Percentiles rank a stretch among this genome's conserved stretches.
phyloP scores from a whole-genome alignment of 306 rosid species.

The Begonia peltatifolia region DNA sequence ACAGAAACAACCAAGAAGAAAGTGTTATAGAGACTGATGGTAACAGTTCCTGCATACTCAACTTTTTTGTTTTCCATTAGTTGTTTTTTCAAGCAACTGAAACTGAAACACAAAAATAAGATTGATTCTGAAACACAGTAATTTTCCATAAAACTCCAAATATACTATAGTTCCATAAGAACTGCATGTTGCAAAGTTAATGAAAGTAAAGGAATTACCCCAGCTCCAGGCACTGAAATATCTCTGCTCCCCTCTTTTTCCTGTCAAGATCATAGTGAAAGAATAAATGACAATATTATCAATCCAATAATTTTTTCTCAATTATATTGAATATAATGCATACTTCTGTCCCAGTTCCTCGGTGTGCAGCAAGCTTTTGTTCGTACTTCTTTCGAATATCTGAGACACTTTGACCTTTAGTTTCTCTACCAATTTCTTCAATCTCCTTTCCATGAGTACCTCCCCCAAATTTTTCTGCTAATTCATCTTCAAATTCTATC shows the following conservation, averaged over 20 bases:
- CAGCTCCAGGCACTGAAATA: conserved; percentile 92
- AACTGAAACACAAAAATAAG: no score
- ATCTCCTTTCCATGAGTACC: conserved; percentile 73
- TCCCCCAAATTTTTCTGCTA: conserved; percentile 97
- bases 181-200: neutral
- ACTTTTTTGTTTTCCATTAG: no score
- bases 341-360: conserved; percentile 58
- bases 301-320: neutral
- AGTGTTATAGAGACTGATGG: no score
- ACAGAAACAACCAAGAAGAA: no score
- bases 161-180: no score
- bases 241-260: conserved; percentile 61
- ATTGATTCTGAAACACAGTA: no score
- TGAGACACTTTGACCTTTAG: conserved; percentile 46
- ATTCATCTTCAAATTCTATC: conserved; percentile 93
- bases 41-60: no score
- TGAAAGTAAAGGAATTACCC: conserved; percentile 37
- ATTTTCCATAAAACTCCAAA: no score
- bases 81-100: no score
- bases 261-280: conserved; percentile 29
- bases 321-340: conserved; percentile 13
- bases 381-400: conserved; percentile 96
- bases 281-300: conserved; percentile 7
- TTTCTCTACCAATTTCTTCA: conserved; percentile 74
- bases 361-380: conserved; percentile 74